Percentiles rank a stretch among this genome's conserved stretches.
Conservation (phyloP, 1,284 basidiomycete genomes). For the Phylloporus sp. region DNA sequence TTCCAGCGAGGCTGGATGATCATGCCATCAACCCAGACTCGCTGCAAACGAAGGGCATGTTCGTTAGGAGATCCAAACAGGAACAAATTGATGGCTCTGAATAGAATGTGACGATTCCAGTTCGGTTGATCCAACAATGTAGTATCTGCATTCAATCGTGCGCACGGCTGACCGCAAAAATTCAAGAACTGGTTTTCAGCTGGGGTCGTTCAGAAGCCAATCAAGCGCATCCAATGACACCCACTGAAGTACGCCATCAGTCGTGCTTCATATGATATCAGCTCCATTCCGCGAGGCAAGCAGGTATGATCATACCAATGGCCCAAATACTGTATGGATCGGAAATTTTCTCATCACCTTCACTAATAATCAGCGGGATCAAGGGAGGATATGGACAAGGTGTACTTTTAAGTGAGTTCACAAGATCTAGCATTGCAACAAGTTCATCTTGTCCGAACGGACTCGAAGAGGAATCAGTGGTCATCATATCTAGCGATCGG, state of each 20-base stretch:
- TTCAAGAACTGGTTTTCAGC: conserved; percentile 25
- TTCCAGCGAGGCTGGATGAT: conserved; percentile 31
- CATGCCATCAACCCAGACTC: conserved; percentile 28
- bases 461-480: conserved; percentile 24
- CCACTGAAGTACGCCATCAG: conserved; percentile 22
- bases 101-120: conserved; percentile 12
- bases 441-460: conserved; percentile 23
- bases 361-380: neutral
- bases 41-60: conserved; percentile 16
- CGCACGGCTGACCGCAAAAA: conserved; percentile 16
- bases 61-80: conserved; percentile 20
- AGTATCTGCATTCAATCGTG: conserved; percentile 20
- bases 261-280: conserved; percentile 17
- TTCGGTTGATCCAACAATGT: conserved; percentile 8
- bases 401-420: conserved; percentile 24
- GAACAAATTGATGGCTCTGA: conserved; percentile 12
- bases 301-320: conserved; percentile 15
- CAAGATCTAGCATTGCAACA: conserved; percentile 14
- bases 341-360: conserved; percentile 10
- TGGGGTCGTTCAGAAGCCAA: conserved; percentile 5
- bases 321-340: conserved; percentile 22
- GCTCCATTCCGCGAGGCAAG: neutral
- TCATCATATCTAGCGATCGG: conserved; percentile 19
- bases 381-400: neutral
- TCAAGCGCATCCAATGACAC: neutral